Percentiles rank a stretch among this genome's conserved stretches.
Evolutionary conservation across 345 rosid species (phyloP).

Genomic region (Arabidopsis arenosa): DNA sequence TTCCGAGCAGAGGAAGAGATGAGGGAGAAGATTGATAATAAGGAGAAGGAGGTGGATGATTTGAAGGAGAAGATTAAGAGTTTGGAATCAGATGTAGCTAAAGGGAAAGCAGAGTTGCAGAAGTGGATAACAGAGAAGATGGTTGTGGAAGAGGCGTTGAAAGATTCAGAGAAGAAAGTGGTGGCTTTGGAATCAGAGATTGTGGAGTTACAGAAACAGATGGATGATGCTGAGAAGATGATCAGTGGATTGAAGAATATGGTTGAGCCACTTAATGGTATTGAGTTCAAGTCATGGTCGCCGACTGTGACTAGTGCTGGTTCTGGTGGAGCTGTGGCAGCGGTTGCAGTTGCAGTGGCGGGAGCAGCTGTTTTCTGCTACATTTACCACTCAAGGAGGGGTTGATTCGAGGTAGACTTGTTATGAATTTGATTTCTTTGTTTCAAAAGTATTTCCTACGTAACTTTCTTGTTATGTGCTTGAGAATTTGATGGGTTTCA

Average conservation of each 20-base stretch:
- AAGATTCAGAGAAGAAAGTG: conserved; percentile 50
- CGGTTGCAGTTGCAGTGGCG: conserved; percentile 52
- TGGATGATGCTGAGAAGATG: conserved; percentile 52
- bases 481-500: conserved; percentile 28
- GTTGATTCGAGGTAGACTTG: conserved; percentile 40
- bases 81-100: conserved; percentile 48
- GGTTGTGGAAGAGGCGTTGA: conserved; percentile 45
- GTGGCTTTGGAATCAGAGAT: conserved; percentile 49
- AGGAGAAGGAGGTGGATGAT: conserved; percentile 53
- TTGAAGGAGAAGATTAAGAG: conserved; percentile 50
- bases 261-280: conserved; percentile 51
- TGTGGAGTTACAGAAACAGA: conserved; percentile 50
- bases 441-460: neutral
- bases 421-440: conserved; percentile 14
- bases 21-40: conserved; percentile 58
- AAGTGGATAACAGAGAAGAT: conserved; percentile 50
- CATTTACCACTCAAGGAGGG: conserved; percentile 52
- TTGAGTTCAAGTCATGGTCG: conserved; percentile 40
- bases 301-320: conserved; percentile 45
- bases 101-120: conserved; percentile 47
- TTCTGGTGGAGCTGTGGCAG: conserved; percentile 57
- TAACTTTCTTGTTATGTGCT: conserved; percentile 29
- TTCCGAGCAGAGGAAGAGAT: conserved; percentile 65
- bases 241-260: conserved; percentile 56
- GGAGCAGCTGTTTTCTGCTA: conserved; percentile 57